These are phyloP conservation scores for Nakaseomyces delphensis DNA, from an alignment of 1,139 yeast genomes.

Conservation along the genomic window DNA sequence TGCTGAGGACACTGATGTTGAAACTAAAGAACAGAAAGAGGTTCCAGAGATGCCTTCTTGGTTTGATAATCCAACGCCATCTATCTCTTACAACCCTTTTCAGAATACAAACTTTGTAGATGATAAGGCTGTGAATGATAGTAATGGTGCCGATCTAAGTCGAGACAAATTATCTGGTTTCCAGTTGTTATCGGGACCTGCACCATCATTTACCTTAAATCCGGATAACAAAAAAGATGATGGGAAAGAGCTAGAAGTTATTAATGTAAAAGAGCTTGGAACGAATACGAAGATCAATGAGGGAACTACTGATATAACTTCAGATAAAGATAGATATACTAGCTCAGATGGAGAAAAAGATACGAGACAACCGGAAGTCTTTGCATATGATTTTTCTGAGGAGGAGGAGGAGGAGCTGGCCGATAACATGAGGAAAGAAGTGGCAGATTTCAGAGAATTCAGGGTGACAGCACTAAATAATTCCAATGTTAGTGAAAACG, in stretches of 20 bases:
- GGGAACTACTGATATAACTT: constrained; percentile 7
- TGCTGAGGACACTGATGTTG: neutral
- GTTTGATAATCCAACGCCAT: constrained; percentile 15
- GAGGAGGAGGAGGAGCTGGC: constrained; percentile 64
- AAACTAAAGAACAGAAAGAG: neutral
- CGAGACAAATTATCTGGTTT: neutral
- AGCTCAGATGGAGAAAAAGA: constrained; percentile 9
- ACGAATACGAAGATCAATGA: neutral
- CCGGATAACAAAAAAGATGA: constrained; percentile 1
- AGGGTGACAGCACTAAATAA: constrained; percentile 35
- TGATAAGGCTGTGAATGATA: constrained; percentile 12
- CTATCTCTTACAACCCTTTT: constrained; percentile 14
- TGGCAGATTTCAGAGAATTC: constrained; percentile 60
- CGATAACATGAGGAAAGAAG: constrained; percentile 58
- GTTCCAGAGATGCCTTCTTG: constrained; percentile 12
- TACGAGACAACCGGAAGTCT: constrained; percentile 18
- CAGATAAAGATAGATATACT: constrained; percentile 8
- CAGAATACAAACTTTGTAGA: constrained; percentile 15
- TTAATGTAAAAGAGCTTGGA: neutral
- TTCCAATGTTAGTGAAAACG: constrained; percentile 12
- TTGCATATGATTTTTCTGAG: constrained; percentile 63
- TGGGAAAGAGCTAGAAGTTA: neutral
- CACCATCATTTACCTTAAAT: neutral
- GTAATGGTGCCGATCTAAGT: neutral
- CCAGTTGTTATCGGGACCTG: neutral